Conservation (phyloP, 2,329 filamentous ascomycete species). For the Remersonia thermophila region DNA sequence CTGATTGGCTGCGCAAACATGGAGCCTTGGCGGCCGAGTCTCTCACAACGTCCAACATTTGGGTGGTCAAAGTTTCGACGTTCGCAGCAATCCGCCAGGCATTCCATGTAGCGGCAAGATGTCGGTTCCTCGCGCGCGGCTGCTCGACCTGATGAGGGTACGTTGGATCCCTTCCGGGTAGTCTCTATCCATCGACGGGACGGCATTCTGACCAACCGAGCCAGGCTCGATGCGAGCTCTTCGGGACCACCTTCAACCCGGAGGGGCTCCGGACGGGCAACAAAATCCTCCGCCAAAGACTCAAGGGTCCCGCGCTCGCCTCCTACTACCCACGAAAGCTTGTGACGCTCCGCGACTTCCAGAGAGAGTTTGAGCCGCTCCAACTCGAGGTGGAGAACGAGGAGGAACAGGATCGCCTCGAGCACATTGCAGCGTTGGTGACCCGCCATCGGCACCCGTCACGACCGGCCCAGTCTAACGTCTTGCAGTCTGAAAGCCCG, state of each 20-base stretch:
- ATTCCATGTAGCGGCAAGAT: conserved; percentile 28
- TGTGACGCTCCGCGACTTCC: conserved; percentile 60
- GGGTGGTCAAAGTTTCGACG: no score
- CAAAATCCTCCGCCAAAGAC: conserved; percentile 78
- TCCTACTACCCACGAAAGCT: conserved; percentile 78
- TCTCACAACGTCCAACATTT: not conserved
- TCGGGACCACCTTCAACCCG: conserved; percentile 85
- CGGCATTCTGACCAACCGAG: no score
- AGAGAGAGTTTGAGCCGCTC: conserved; percentile 50
- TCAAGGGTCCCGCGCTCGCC: conserved; percentile 70
- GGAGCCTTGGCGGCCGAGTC: conserved; percentile 2
- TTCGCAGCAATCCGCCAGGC: not conserved
- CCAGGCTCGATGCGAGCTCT: conserved; percentile 82
- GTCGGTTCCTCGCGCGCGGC: conserved; percentile 48
- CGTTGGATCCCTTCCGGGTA: not conserved
- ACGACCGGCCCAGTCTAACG: conserved; percentile 9
- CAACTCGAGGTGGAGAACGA: conserved; percentile 61
- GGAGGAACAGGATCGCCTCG: conserved; percentile 65
- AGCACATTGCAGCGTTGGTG: conserved; percentile 54
- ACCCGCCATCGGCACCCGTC: not conserved
- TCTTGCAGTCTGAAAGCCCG: conserved; percentile 53
- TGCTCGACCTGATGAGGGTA: conserved; percentile 71
- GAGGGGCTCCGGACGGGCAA: conserved; percentile 71
- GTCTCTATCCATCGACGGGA: not conserved
- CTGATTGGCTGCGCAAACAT: conserved; percentile 10